Evolutionary conservation across 2,329 filamentous ascomycete genomes (phyloP).

Genomic region (Diaporthe longicolla): DNA sequence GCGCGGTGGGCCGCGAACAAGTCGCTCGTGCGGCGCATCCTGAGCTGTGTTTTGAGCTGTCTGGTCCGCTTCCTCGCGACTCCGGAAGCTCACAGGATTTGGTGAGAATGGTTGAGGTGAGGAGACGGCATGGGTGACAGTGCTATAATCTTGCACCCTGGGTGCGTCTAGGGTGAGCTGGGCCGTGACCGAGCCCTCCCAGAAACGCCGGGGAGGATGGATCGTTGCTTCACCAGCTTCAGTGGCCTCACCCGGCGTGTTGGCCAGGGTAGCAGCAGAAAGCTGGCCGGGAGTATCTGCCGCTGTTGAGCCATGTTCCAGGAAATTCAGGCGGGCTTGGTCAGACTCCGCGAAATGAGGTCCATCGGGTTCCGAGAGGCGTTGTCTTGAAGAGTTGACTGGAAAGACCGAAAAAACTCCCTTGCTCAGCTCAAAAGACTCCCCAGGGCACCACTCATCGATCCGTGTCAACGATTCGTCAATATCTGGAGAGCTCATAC

Average conservation of each 20-base stretch:
- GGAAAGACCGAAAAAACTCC: slow-evolving; percentile 12
- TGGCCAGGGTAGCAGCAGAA: background rate
- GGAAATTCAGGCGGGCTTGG: background rate
- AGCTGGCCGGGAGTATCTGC: background rate
- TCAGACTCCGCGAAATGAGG: background rate
- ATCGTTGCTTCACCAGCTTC: background rate
- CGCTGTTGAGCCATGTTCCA: background rate
- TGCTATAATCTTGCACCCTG: background rate
- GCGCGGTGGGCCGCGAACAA: slow-evolving; percentile 18
- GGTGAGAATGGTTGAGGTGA: background rate
- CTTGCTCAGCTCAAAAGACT: background rate
- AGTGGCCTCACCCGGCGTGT: background rate
- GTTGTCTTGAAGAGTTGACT: too few species aligned
- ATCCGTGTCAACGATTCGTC: slow-evolving; percentile 1
- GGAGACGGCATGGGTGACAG: background rate
- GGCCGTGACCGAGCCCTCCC: background rate
- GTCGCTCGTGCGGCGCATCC: slow-evolving; percentile 33
- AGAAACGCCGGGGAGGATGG: background rate
- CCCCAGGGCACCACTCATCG: background rate
- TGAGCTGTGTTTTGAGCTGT: slow-evolving; percentile 27
- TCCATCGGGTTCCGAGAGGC: background rate
- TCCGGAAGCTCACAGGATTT: background rate
- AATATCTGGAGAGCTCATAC: background rate
- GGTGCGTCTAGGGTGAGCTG: background rate
- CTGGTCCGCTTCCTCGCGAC: background rate